Base-by-base conservation (phyloP, 2,329 filamentous ascomycete genomes). In the Diaporthe eres region DNA sequence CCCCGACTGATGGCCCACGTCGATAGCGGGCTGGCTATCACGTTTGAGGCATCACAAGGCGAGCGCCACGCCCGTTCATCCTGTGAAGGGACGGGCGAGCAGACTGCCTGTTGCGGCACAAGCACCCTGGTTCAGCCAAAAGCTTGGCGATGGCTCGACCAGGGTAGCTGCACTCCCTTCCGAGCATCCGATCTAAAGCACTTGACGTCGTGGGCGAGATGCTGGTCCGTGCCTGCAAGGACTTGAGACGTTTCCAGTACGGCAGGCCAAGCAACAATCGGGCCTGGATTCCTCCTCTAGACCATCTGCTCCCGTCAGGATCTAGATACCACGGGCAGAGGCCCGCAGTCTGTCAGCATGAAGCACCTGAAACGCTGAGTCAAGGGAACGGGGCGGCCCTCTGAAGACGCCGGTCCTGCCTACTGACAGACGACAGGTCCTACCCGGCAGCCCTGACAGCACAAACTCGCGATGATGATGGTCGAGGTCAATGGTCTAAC, bases 101-200 rank as follows among this genome's bases (percentile, higher is more conserved):
- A 19, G 42, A 42, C 22, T 70, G 10, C 49, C 25, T 65, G 34
- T n/a, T 39, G 31, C 39, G 31, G 31, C 15, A 42, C 47, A 22
- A 42, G 49, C 47, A 70, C 34, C 65, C 65, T 9, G 65, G 65
- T 53, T 39, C 47, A 22, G 25, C 49, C 49, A 42, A 55, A 70
- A 70, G 65, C 65, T 55, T 70, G 65, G 65, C 65, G 34, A 53
- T 34, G 49, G 65, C 65, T 70, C 65, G 65, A 70, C 65, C 65
- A 5, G 65, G 65, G 49, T 70, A 42, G 65, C 65, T 31, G 15
- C 17, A n/a, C 65, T 70, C 65, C 65, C n/a, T 55, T 70, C 65
- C 65, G 65, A 70, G 49, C 65, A 70, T 70, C 65, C 65, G 65
- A 70, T 53, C 65, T 70, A 70, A 70, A 70, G 65, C 65, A 70